Evolutionary conservation across 2,329 filamentous ascomycete species (phyloP), one percentile per base, ranked within the genome.

Genomic region (Hypocreales sp.): DNA sequence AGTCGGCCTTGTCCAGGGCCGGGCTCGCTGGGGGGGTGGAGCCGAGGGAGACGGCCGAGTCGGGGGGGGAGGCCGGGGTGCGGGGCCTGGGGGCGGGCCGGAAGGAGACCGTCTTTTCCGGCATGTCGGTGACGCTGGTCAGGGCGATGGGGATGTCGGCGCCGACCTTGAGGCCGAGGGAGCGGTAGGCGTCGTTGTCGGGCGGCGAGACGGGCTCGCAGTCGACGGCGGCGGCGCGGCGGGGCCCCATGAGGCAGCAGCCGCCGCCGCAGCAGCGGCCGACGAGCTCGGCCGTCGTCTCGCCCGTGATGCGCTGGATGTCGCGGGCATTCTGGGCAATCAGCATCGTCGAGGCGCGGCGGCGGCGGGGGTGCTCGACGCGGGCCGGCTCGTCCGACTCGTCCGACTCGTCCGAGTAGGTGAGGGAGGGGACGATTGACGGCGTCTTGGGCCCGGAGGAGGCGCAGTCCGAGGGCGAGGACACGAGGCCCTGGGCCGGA

Each of bases 141-240:
- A 95, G 60, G 12, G 67, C 61, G 26, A 73, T 81, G 5, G 77
- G 79, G 28, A 95, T 71, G 18, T 74, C 66, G n/a, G n/a, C n/a
- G 31, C 73, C 72, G 33, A 95, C 64, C 41, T 77, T 79, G 39
- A 95, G 65, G 28, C 74, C 64, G 26, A 98, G 64, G 33, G 77
- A 81, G 30, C 71, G 67, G 57, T 80, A 98, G 11, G 90, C 90
- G 33, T 77, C 67, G 42, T 92, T 95, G 49, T 90, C 73, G 2
- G 87, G 86, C 3, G 71, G 45, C 11, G 57, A 42, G 13, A 76
- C 49, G 6, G 45, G 46, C 41, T 74, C 69, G 31, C 63, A 70
- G 22, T 65, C 53, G 24, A 69, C 34, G 18, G 55, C 56, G 3
- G 55, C 56, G 3, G 58, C 48, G 27, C 53, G 56, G 35, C 58